Evolutionary conservation across 1,139 yeast species (phyloP).

Genomic region (Hansenula lynferdii): DNA sequence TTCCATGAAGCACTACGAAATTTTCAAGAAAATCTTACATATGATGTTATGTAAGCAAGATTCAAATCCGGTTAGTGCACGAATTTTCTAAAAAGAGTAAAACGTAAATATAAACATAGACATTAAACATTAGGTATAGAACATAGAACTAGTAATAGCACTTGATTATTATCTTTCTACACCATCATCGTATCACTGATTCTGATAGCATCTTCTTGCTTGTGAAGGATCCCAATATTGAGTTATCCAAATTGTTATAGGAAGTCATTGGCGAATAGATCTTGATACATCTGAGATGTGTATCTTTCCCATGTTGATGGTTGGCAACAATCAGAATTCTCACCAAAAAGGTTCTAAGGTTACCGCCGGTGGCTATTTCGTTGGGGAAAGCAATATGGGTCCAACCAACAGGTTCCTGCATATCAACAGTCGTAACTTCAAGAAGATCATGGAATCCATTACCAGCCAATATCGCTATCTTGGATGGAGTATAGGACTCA

Average conservation of each 20-base stretch:
- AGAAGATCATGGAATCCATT: constrained; percentile 80
- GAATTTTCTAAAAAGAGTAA: too few species aligned
- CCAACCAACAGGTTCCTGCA: constrained; percentile 86
- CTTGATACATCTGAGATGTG: constrained; percentile 76
- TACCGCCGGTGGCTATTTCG: constrained; percentile 44
- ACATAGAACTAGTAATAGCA: too few species aligned
- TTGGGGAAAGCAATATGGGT: constrained; percentile 64
- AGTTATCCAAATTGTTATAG: constrained; percentile 16
- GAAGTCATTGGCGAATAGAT: constrained; percentile 39
- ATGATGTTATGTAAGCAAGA: too few species aligned
- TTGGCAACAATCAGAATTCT: constrained; percentile 70
- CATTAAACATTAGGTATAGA: too few species aligned
- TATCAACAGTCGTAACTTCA: constrained; percentile 63
- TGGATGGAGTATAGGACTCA: constrained; percentile 90
- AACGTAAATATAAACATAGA: too few species aligned
- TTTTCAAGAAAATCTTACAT: too few species aligned
- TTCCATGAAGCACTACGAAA: too few species aligned
- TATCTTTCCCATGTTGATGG: constrained; percentile 96
- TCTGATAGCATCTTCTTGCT: constrained; percentile 29
- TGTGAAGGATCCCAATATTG: constrained; percentile 25
- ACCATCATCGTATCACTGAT: constrained; percentile 12
- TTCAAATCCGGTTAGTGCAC: too few species aligned
- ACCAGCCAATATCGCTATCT: constrained; percentile 71
- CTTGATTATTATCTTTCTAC: too few species aligned
- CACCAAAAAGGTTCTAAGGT: constrained; percentile 68